Evolutionary conservation across 2,329 filamentous ascomycete species (phyloP).

Genomic region (Ceratocystis colombiana): DNA sequence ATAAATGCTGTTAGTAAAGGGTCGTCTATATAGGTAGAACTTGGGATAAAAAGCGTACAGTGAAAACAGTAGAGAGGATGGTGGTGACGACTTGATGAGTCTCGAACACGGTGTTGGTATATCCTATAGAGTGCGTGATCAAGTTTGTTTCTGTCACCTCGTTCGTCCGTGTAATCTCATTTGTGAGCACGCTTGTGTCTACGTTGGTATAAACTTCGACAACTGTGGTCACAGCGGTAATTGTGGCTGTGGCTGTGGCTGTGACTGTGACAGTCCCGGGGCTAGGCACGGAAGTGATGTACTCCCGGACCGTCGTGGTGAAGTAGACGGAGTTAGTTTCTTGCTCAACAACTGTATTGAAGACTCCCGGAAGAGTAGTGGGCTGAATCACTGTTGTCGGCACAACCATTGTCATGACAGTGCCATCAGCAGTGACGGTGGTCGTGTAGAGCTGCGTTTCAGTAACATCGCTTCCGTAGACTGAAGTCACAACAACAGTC

Average conservation of each 20-base stretch:
- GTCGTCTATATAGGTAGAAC: not conserved
- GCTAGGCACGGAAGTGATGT: not conserved
- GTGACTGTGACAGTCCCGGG: constrained; percentile 22
- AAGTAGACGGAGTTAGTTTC: not conserved
- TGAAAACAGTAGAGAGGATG: constrained; percentile 26
- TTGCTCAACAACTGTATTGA: not conserved
- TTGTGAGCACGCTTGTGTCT: constrained; percentile 1
- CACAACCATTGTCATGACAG: constrained; percentile 3
- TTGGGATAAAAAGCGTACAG: constrained; percentile 7
- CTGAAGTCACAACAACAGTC: not conserved
- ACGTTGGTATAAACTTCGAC: constrained; percentile 22
- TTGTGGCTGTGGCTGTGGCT: constrained; percentile 26
- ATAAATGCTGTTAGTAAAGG: constrained; percentile 9
- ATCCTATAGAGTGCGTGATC: constrained; percentile 14
- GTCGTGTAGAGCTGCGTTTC: not conserved
- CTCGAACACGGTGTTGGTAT: constrained; percentile 23
- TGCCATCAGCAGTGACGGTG: constrained; percentile 9
- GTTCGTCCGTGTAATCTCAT: constrained; percentile 10
- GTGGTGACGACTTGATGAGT: constrained; percentile 27
- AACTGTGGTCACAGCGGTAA: constrained; percentile 23
- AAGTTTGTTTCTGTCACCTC: constrained; percentile 10
- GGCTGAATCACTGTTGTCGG: not conserved
- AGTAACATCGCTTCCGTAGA: constrained; percentile 10
- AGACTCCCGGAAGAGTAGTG: constrained; percentile 9
- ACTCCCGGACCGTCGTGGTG: not conserved